These are phyloP conservation scores for Schizochytrium sp. DNA, from an alignment of 108 stramenopile species.

Conservation along the genomic window DNA sequence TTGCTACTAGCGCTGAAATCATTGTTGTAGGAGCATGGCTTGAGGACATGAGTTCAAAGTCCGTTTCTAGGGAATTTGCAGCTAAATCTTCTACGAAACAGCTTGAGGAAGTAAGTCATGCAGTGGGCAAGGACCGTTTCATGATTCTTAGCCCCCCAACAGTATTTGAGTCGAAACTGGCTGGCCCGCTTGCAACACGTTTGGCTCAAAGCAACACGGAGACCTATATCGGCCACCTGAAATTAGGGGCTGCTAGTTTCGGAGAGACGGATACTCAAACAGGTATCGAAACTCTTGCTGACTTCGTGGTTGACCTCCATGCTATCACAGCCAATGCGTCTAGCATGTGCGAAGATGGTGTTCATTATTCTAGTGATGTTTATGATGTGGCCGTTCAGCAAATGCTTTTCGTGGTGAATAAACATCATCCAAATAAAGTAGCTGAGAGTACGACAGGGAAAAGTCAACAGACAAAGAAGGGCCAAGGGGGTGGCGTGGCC, in stretches of 20 bases:
- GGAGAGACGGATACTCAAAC: too few species aligned
- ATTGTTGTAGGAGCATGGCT: conserved; percentile 31
- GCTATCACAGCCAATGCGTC: background rate
- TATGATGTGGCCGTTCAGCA: background rate
- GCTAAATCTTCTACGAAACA: too few species aligned
- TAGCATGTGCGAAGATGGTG: background rate
- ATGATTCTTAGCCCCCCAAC: background rate
- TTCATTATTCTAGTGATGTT: background rate
- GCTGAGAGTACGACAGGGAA: background rate
- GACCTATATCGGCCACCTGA: too few species aligned
- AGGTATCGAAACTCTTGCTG: background rate
- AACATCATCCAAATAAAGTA: background rate
- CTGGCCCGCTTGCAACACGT: background rate
- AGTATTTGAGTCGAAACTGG: background rate
- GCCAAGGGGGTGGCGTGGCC: conserved; percentile 38
- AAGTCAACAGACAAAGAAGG: background rate
- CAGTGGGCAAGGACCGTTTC: background rate
- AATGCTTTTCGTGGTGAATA: background rate
- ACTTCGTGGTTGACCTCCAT: background rate
- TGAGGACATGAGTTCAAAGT: background rate
- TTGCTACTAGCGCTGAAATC: background rate
- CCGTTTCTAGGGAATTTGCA: background rate
- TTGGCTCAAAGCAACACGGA: too few species aligned
- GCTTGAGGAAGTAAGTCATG: background rate
- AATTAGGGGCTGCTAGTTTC: too few species aligned